These are phyloP conservation scores for Leccinum subgranulosum DNA, from an alignment of 768 basidiomycete species.

Conservation along the genomic window DNA sequence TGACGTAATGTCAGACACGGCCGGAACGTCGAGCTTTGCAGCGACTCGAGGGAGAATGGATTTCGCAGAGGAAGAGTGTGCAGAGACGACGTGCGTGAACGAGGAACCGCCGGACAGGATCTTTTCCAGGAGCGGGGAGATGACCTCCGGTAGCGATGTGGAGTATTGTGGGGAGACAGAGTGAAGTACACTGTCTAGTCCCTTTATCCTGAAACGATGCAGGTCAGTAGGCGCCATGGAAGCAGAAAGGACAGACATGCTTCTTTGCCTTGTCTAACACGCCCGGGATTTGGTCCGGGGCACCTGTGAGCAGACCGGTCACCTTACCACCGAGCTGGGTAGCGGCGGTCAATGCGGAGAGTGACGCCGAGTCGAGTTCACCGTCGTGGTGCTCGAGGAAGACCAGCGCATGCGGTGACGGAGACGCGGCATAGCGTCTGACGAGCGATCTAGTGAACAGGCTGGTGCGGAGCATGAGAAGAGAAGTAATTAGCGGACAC, in stretches of 20 bases:
- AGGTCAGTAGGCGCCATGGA: conserved; percentile 5
- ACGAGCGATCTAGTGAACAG: conserved; percentile 31
- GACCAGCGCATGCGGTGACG: conserved; percentile 75
- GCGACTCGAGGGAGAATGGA: conserved; percentile 92
- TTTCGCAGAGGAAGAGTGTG: conserved; percentile 91
- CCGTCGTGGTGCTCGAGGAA: conserved; percentile 86
- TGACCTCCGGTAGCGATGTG: conserved; percentile 66
- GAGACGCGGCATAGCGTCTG: conserved; percentile 52
- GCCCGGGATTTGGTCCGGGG: conserved; percentile 58
- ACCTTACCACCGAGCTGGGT: conserved; percentile 82
- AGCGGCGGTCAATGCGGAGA: conserved; percentile 92
- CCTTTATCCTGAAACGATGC: conserved; percentile 51
- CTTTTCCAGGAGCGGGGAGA: conserved; percentile 81
- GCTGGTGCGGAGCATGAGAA: conserved; percentile 18
- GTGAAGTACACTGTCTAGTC: conserved; percentile 64
- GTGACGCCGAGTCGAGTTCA: conserved; percentile 75
- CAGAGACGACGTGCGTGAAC: conserved; percentile 90
- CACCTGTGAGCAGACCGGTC: conserved; percentile 73
- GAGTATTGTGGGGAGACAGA: conserved; percentile 69
- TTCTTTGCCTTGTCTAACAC: conserved; percentile 78
- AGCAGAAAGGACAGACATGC: conserved; percentile 39
- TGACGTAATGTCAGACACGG: conserved; percentile 87
- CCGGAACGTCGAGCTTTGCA: conserved; percentile 83
- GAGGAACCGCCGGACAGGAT: conserved; percentile 58
- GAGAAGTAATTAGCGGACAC: conserved; percentile 2